These are phyloP conservation scores for Passalora sequoiae DNA, from an alignment of 2,329 filamentous ascomycete genomes.

Conservation along the genomic window DNA sequence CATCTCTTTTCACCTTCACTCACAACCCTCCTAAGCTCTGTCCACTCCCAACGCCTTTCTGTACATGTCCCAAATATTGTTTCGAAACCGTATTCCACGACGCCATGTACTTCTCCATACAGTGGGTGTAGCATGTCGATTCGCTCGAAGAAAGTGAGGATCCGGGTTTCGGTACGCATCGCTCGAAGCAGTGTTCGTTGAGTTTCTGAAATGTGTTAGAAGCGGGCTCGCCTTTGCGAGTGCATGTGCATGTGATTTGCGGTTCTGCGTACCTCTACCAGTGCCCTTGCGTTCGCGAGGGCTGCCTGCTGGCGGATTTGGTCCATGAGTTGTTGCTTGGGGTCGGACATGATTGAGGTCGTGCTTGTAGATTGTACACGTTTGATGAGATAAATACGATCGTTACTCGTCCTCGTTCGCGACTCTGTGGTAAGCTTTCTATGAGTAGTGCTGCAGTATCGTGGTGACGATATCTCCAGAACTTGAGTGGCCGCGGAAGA, in stretches of 20 bases:
- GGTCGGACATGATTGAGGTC: conserved; percentile 34
- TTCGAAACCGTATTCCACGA: conserved; percentile 49
- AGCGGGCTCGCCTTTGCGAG: no score
- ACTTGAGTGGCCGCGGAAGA: no score
- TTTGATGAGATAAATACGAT: no score
- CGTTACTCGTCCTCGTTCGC: no score
- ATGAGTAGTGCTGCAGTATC: no score
- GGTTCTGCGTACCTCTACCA: conserved; percentile 44
- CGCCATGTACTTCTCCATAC: conserved; percentile 54
- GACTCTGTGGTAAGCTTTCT: no score
- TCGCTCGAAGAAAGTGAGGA: conserved; percentile 48
- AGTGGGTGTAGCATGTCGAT: conserved; percentile 46
- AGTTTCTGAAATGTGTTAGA: no score
- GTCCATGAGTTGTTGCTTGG: conserved; percentile 47
- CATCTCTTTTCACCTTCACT: neutral
- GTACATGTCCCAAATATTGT: conserved; percentile 47
- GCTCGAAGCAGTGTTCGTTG: conserved; percentile 54
- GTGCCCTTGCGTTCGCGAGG: conserved; percentile 47
- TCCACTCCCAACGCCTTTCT: conserved; percentile 33
- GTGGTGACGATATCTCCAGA: no score
- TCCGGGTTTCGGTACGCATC: conserved; percentile 50
- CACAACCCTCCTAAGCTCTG: conserved; percentile 20
- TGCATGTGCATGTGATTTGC: no score
- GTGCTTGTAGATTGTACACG: no score
- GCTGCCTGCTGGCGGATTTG: conserved; percentile 51